Percentiles rank a stretch among this genome's conserved stretches.
Conservation (phyloP, 2,329 filamentous ascomycete genomes). For the Achaetomium macrosporum region DNA sequence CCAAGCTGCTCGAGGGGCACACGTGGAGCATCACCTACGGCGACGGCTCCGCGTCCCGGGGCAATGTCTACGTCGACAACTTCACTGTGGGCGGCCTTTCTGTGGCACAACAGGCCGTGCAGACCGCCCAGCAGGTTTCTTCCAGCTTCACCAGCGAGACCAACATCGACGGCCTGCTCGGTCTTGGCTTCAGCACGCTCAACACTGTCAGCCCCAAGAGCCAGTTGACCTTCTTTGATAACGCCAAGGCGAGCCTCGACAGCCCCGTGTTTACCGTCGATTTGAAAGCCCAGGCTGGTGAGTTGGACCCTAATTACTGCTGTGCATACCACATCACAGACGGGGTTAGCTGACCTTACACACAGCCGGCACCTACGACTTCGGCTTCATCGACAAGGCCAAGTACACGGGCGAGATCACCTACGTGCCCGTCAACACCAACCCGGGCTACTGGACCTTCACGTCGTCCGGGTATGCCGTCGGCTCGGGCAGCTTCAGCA, state of each 20-base stretch:
- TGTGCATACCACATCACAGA: no score
- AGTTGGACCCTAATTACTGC: background rate
- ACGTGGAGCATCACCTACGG: constrained; percentile 41
- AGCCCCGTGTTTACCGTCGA: constrained; percentile 31
- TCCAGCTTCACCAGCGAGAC: constrained; percentile 35
- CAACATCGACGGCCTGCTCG: constrained; percentile 40
- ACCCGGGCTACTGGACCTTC: constrained; percentile 61
- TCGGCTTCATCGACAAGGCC: constrained; percentile 47
- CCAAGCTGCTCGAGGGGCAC: constrained; percentile 33
- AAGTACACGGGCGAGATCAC: constrained; percentile 53
- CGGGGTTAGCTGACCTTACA: background rate
- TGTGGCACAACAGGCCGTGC: constrained; percentile 38
- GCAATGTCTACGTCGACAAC: constrained; percentile 40
- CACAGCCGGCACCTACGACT: constrained; percentile 32
- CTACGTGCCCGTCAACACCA: constrained; percentile 50
- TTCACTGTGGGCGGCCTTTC: constrained; percentile 40
- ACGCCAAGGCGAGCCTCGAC: constrained; percentile 27
- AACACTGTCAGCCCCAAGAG: constrained; percentile 39
- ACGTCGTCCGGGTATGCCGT: constrained; percentile 33
- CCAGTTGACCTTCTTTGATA: constrained; percentile 40
- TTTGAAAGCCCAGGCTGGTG: constrained; percentile 31
- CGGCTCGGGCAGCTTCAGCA: constrained; percentile 32
- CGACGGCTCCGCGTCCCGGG: constrained; percentile 38
- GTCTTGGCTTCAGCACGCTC: constrained; percentile 39
- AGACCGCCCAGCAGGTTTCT: constrained; percentile 39